Evolutionary conservation across 306 rosid genomes (phyloP), one percentile per base, ranked within the genome.

Genomic region (Gillenia trifoliata): DNA sequence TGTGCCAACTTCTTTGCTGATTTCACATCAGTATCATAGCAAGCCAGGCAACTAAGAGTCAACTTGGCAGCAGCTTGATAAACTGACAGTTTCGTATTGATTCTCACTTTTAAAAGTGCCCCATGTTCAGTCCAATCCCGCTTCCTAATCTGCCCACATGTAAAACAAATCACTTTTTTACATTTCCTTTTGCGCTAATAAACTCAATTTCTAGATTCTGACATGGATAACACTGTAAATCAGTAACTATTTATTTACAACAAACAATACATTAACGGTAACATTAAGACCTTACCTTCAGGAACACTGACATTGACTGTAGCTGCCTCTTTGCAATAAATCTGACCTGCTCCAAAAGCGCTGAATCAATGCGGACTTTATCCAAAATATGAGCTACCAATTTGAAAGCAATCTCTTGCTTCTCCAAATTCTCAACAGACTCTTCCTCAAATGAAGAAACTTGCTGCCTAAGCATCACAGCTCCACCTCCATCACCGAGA

Each of bases 41-140:
- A 87, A 33, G 89, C 80, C 38, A 94, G 85, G 74, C 93, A 79
- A 81, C 78, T 91, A 73, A 87, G 88, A 76, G 77, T 86, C 81
- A 94, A 80, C 69, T 70, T 82, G 45, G 90, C 93, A 11, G 92
- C 91, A 77, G 96, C 94, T 80, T 82, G 88, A 78, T 87, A 94
- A 62, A 87, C 97, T 66, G 89, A 85, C 52, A 94, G 71, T 80
- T 94, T 94, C 25, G 89, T 82, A 79, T 92, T 94, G 79, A 94
- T 92, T 84, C 96, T 91, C 22, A 85, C 85, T 83, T 94, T 94
- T 73, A 92, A 80, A 78, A 81, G 83, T n/a, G 87, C 81, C 43
- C 99, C 99, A 74, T 91, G 96, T 76, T 94, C 97, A 25, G 82
- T 90, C 99, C 99, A 94, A 56, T 94, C 97, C 77, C 92, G 88